Percentiles rank a stretch among this genome's conserved stretches.
phyloP scores from a whole-genome alignment of 208 protist species.

The Strigomonas galati region DNA sequence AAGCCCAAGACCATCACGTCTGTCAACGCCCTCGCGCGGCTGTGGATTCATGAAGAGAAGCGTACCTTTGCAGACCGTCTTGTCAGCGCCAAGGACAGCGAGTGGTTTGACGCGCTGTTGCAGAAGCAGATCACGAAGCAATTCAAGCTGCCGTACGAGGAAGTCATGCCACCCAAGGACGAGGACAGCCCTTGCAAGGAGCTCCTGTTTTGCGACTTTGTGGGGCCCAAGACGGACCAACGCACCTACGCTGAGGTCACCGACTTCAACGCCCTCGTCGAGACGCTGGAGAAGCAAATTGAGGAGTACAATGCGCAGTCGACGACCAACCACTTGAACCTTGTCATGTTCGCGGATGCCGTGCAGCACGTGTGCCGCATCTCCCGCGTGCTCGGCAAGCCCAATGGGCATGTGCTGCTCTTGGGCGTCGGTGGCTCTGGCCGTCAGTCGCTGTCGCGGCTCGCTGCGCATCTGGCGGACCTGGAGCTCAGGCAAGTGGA shows the following conservation, averaged over 20 bases:
- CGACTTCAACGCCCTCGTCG: conserved; percentile 76
- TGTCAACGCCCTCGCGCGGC: conserved; percentile 56
- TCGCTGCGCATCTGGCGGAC: conserved; percentile 95
- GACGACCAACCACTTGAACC: conserved; percentile 84
- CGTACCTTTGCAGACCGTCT: conserved; percentile 96
- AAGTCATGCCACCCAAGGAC: conserved; percentile 41
- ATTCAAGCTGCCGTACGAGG: conserved; percentile 72
- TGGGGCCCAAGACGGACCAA: conserved; percentile 64
- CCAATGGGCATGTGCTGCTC: conserved; percentile 95
- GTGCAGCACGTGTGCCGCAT: conserved; percentile 97
- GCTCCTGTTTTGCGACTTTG: conserved; percentile 96
- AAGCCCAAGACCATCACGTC: conserved; percentile 58
- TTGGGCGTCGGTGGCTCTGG: conserved; percentile 98
- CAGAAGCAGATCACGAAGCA: conserved; percentile 69
- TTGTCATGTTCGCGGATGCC: conserved; percentile 98
- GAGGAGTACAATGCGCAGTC: conserved; percentile 93
- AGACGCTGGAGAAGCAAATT: conserved; percentile 84
- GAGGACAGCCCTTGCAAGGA: conserved; percentile 4
- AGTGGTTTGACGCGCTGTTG: conserved; percentile 92
- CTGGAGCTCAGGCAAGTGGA: conserved; percentile 95
- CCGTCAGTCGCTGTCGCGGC: conserved; percentile 93
- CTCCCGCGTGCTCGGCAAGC: conserved; percentile 94
- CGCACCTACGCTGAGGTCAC: conserved; percentile 89
- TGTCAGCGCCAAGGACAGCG: conserved; percentile 80
- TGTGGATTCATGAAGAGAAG: conserved; percentile 97